These are phyloP conservation scores for Monosporascus sp. DNA, from an alignment of 2,329 filamentous ascomycete species.

Conservation along the genomic window DNA sequence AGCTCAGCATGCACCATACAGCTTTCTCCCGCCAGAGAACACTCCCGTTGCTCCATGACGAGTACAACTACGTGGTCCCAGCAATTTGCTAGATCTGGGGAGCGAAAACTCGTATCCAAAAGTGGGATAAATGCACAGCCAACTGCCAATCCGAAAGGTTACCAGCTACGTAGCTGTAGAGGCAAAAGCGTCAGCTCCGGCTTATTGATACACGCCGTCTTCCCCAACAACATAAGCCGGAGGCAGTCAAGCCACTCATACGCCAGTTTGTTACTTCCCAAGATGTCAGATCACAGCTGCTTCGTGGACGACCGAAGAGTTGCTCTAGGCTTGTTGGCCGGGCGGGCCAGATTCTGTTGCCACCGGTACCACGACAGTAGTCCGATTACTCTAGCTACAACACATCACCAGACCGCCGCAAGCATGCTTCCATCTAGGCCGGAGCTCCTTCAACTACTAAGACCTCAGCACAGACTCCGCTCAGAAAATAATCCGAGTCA, in stretches of 20 bases:
- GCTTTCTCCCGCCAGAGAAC: conserved; percentile 10
- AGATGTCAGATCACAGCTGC: conserved; percentile 31
- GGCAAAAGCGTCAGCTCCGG: conserved; percentile 35
- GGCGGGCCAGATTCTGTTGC: conserved; percentile 35
- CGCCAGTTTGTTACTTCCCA: conserved; percentile 19
- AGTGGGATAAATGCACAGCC: conserved; percentile 5
- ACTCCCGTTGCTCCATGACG: conserved; percentile 11
- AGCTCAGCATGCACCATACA: background rate
- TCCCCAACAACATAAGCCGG: conserved; percentile 36
- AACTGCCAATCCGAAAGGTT: conserved; percentile 14
- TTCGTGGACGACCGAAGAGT: conserved; percentile 33
- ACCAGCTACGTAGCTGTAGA: conserved; percentile 29
- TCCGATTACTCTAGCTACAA: conserved; percentile 32
- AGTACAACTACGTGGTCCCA: conserved; percentile 8
- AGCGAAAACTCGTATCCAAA: conserved; percentile 6
- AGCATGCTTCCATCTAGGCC: conserved; percentile 12
- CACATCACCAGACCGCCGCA: conserved; percentile 24
- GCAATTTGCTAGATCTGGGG: conserved; percentile 8
- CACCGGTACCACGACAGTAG: conserved; percentile 35
- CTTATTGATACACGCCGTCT: conserved; percentile 41
- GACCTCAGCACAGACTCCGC: conserved; percentile 7
- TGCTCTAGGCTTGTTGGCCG: conserved; percentile 40
- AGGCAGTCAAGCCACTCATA: conserved; percentile 16
- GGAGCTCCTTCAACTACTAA: background rate
- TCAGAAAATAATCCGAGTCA: conserved; percentile 32